Conservation (phyloP, 305 asterid genomes). For the Solanum hybrid region DNA sequence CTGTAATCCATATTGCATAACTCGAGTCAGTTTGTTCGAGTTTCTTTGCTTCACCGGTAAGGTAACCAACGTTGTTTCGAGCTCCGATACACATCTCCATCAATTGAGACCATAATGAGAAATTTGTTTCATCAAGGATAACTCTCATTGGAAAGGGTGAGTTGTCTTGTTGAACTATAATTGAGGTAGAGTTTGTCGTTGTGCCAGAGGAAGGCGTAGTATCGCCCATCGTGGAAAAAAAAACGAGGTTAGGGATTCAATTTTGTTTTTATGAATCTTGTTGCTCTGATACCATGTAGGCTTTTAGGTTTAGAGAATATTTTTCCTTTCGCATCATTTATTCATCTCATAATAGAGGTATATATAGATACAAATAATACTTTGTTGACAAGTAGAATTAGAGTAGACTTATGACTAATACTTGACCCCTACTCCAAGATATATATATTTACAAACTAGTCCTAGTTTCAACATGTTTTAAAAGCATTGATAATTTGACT, state of each 20-base stretch:
- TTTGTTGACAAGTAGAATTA: not conserved
- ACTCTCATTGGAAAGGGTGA: not conserved
- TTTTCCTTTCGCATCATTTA: not conserved
- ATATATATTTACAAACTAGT: not conserved
- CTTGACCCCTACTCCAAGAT: not conserved
- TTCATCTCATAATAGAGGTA: not conserved
- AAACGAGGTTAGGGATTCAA: not conserved
- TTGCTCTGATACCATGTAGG: not conserved
- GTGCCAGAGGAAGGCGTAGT: not conserved
- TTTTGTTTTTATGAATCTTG: not conserved
- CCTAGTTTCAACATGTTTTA: not conserved
- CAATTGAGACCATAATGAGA: conserved; percentile 1
- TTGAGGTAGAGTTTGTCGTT: not conserved
- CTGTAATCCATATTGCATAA: not conserved
- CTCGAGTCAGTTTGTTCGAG: not conserved
- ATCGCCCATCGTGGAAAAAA: not conserved
- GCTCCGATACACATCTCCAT: not conserved
- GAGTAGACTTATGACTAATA: not conserved
- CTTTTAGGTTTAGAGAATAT: not conserved
- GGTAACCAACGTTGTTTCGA: not conserved
- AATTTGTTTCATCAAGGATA: not conserved
- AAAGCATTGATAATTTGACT: not conserved
- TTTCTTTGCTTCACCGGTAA: not conserved
- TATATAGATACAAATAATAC: not conserved
- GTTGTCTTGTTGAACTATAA: not conserved